These are phyloP conservation scores for Lactifluus pinguis DNA, from an alignment of 768 basidiomycete species.

Conservation along the genomic window DNA sequence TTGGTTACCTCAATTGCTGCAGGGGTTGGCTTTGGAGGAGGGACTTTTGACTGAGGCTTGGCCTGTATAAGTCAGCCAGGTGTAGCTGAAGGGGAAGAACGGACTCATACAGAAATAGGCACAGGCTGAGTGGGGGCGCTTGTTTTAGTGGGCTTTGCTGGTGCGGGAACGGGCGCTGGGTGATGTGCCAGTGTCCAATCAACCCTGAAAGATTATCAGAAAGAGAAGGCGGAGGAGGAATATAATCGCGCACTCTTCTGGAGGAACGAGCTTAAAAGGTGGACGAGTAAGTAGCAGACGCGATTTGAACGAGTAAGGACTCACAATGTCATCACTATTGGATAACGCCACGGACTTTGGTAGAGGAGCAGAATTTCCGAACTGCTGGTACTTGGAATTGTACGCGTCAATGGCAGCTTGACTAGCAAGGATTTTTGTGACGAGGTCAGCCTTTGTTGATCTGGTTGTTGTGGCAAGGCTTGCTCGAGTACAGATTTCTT, in stretches of 20 bases:
- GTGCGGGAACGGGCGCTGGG: not conserved
- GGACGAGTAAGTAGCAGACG: not conserved
- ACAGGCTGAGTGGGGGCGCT: not conserved
- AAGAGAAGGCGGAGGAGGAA: not conserved
- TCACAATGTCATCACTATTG: constrained; percentile 26
- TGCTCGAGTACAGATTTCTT: constrained; percentile 49
- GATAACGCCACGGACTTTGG: constrained; percentile 3
- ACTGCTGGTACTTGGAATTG: constrained; percentile 24
- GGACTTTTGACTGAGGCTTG: not conserved
- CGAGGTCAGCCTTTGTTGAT: constrained; percentile 59
- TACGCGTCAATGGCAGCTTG: constrained; percentile 43
- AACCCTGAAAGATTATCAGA: not conserved
- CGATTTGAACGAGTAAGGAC: not conserved
- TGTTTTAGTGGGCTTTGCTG: not conserved
- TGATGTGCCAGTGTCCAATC: constrained; percentile 3
- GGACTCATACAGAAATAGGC: not conserved
- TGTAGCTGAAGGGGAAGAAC: not conserved
- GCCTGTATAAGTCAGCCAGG: not conserved
- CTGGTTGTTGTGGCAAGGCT: constrained; percentile 40
- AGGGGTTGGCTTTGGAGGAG: not conserved
- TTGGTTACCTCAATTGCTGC: not conserved
- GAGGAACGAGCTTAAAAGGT: constrained; percentile 24
- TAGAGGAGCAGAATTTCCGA: constrained; percentile 6
- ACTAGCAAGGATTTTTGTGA: constrained; percentile 49
- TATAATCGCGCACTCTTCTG: constrained; percentile 24